A percentile compares a stretch with the other conserved stretches of the same genome.
Conservation (phyloP, 108 stramenopile genomes). For the Epithemia pelagica region DNA sequence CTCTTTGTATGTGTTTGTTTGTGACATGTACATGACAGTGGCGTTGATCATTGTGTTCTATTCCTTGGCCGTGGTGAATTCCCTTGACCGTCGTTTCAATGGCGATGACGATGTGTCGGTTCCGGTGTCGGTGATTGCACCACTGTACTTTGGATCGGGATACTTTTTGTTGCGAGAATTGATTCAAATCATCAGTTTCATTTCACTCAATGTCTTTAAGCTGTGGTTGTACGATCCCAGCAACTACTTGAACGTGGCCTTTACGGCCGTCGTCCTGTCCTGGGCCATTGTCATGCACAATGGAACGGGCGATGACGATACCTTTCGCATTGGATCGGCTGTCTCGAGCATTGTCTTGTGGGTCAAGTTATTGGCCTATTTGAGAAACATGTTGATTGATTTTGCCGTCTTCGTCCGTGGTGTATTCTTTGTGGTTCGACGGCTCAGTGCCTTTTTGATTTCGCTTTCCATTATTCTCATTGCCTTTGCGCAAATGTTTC, state of each 20-base stretch:
- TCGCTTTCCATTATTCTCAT: constrained; percentile 48
- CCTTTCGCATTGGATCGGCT: constrained; percentile 37
- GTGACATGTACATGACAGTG: constrained; percentile 2
- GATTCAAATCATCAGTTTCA: constrained; percentile 43
- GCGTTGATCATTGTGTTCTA: constrained; percentile 24
- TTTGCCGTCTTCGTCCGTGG: constrained; percentile 58
- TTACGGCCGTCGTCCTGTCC: constrained; percentile 40
- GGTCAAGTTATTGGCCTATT: constrained; percentile 37
- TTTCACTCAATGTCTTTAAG: constrained; percentile 45
- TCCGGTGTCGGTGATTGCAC: constrained; percentile 5
- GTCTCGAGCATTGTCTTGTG: constrained; percentile 28
- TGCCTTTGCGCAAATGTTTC: constrained; percentile 57
- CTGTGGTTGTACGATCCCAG: constrained; percentile 53
- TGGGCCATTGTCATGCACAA: constrained; percentile 45
- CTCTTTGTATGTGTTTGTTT: too few species aligned
- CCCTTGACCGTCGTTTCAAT: constrained; percentile 24
- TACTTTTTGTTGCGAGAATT: constrained; percentile 72
- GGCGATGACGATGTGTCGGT: constrained; percentile 4
- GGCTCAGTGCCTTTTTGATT: constrained; percentile 45
- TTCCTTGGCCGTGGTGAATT: constrained; percentile 20
- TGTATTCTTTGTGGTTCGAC: constrained; percentile 41
- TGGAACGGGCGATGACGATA: constrained; percentile 14
- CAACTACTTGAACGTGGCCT: constrained; percentile 55
- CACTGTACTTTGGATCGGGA: constrained; percentile 41
- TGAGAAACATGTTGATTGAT: constrained; percentile 45